A percentile compares a stretch with the other conserved stretches of the same genome.
These are phyloP conservation scores for Penicillium sp. DNA, from an alignment of 2,329 filamentous ascomycete species.

Conservation along the genomic window DNA sequence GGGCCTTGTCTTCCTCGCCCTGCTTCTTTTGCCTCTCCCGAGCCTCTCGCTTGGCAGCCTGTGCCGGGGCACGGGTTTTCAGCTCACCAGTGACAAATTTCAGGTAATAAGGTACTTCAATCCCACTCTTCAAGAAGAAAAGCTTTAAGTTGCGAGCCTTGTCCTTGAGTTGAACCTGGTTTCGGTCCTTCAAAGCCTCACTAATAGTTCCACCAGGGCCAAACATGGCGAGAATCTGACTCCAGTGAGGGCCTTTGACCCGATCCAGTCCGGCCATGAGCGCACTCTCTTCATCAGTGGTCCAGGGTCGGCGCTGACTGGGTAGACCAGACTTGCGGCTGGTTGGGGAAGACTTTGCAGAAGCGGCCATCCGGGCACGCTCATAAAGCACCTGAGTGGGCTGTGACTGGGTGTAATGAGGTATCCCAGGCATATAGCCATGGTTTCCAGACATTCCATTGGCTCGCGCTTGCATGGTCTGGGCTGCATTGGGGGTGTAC, in stretches of 20 bases:
- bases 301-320: conserved; percentile 75
- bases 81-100: conserved; percentile 87
- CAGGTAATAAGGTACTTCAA: conserved; percentile 85
- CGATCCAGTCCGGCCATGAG: conserved; percentile 84
- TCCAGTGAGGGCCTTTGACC: conserved; percentile 91
- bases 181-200: conserved; percentile 81
- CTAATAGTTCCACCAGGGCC: conserved; percentile 76
- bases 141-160: conserved; percentile 88
- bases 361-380: conserved; percentile 56
- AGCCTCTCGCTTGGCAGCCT: conserved; percentile 52
- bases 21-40: conserved; percentile 48
- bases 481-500: conserved; percentile 37
- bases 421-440: conserved; percentile 47
- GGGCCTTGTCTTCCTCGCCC: conserved; percentile 49
- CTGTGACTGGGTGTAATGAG: conserved; percentile 49
- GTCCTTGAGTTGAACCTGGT: conserved; percentile 89
- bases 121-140: conserved; percentile 88
- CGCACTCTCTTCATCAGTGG: conserved; percentile 83
- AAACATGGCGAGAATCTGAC: conserved; percentile 82
- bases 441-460: conserved; percentile 40
- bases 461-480: conserved; percentile 30
- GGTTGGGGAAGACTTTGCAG: conserved; percentile 55
- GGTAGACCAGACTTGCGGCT: conserved; percentile 54
- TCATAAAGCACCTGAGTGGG: conserved; percentile 60
- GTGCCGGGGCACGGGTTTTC: conserved; percentile 76